Evolutionary conservation across 305 asterid genomes (phyloP).

Genomic region (Stenogyne calaminthoides): DNA sequence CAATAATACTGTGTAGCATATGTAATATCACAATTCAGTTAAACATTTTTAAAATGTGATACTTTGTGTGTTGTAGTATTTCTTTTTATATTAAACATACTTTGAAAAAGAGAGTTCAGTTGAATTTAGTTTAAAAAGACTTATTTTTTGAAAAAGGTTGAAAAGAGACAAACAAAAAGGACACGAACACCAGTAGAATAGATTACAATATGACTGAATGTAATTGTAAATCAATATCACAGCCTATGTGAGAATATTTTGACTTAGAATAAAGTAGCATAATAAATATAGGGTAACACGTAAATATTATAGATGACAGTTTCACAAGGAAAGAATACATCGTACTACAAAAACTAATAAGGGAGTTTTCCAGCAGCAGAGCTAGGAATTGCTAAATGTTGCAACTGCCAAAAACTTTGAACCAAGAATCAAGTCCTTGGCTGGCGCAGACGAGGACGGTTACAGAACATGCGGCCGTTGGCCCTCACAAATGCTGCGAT

Average conservation of each 20-base stretch:
- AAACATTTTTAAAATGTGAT: no score
- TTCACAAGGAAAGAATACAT: constrained; percentile 33
- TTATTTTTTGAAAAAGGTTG: background rate
- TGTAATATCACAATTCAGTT: no score
- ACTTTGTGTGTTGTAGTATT: no score
- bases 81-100: no score
- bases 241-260: constrained; percentile 4
- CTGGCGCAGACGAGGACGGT: constrained; percentile 94
- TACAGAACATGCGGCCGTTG: constrained; percentile 88
- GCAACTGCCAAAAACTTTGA: constrained; percentile 22
- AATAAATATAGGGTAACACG: background rate
- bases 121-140: no score
- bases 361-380: constrained; percentile 22
- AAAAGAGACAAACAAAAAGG: background rate
- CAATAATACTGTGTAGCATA: no score
- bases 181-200: constrained; percentile 9
- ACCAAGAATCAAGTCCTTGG: constrained; percentile 60
- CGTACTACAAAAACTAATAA: constrained; percentile 29
- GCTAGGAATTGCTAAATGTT: constrained; percentile 16
- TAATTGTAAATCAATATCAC: constrained; percentile 8
- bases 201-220: constrained; percentile 16
- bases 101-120: no score
- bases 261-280: background rate
- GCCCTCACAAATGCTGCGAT: constrained; percentile 78
- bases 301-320: constrained; percentile 17